Evolutionary conservation across 306 rosid genomes (phyloP), one percentile per base, ranked within the genome.

Genomic region (Cyclanthera cordifolia): DNA sequence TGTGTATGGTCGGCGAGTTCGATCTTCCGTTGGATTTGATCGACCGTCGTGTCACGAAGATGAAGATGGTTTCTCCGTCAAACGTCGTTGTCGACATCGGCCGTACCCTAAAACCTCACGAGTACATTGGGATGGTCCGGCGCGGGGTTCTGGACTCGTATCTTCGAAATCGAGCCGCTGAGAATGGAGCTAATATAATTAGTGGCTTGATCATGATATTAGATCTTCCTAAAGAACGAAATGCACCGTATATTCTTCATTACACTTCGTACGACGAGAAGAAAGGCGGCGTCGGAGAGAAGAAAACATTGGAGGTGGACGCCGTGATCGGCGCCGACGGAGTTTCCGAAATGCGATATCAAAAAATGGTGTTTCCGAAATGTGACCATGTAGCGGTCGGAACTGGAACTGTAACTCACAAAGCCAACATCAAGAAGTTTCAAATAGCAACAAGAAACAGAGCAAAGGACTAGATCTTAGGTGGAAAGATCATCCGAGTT

Each of bases 51-150:
- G 99, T 94, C 16, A 94, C 97, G 2, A 90, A 88, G 80, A 94
- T 94, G 99, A 90, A 94, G 88, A 90, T 94, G 99, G 88, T 94
- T 2, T 94, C 99, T 13, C 99, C 97, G 69, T 94, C 99, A 16
- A 94, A 94, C 53, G 97, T 94, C 13, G 99, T 96, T 8, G 99
- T 94, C 4, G 97, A 94, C 56, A 90, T 94, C 53, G 97, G 99
- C 0, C 80, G 51, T 55, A 94, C 96, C 2, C 73, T 94, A 17
- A 94, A 94, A 76, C 90, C 97, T 21, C 97, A 94, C 69, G 99
- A 94, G 84, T 94, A 88, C 70, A 94, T 94, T 3, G 99, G 99
- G 1, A 94, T 94, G 99, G 91, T 94, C 3, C 76, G 99, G 58
- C 88, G 99, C 2, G 99, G 90, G 80, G 96, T 94, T 11, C 78